Evolutionary conservation across 2,329 filamentous ascomycete species (phyloP).

Genomic region (Cladosporium sp.): DNA sequence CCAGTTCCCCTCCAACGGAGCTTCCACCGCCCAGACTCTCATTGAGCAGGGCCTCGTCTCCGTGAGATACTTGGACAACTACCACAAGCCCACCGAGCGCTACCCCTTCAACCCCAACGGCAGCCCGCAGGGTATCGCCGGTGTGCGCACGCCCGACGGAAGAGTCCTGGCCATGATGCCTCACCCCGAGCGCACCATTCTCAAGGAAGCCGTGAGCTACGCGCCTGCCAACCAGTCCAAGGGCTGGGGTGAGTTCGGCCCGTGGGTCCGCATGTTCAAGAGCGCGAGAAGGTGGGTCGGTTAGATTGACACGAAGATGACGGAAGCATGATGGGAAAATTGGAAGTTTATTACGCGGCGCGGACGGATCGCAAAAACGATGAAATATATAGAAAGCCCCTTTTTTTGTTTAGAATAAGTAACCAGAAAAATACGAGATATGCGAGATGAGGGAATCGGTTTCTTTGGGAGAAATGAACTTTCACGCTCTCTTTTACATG

Average conservation of each 20-base stretch:
- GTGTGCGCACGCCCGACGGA: constrained; percentile 74
- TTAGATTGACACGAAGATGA: constrained; percentile 16
- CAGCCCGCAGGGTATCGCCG: constrained; percentile 77
- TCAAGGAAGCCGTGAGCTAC: constrained; percentile 77
- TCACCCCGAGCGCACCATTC: constrained; percentile 85
- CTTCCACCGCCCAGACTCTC: constrained; percentile 50
- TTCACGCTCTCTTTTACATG: neutral
- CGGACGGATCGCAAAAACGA: neutral
- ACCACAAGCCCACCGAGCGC: constrained; percentile 68
- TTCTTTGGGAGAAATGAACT: neutral
- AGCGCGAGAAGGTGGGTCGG: constrained; percentile 88
- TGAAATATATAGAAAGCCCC: neutral
- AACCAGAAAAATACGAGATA: neutral
- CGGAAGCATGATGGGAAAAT: neutral
- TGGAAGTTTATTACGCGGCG: neutral
- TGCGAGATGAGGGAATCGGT: neutral
- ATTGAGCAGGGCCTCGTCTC: constrained; percentile 69
- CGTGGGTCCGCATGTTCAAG: constrained; percentile 84
- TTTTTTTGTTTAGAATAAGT: neutral
- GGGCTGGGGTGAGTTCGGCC: constrained; percentile 77
- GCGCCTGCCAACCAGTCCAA: constrained; percentile 63
- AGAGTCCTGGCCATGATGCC: constrained; percentile 89
- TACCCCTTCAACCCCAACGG: constrained; percentile 94
- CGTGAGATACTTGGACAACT: constrained; percentile 84
- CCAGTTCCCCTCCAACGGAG: constrained; percentile 51